A percentile compares a stretch with the other conserved stretches of the same genome.
These are phyloP conservation scores for Vitis hybrid DNA, from an alignment of 177 flowering plant species.

Conservation along the genomic window DNA sequence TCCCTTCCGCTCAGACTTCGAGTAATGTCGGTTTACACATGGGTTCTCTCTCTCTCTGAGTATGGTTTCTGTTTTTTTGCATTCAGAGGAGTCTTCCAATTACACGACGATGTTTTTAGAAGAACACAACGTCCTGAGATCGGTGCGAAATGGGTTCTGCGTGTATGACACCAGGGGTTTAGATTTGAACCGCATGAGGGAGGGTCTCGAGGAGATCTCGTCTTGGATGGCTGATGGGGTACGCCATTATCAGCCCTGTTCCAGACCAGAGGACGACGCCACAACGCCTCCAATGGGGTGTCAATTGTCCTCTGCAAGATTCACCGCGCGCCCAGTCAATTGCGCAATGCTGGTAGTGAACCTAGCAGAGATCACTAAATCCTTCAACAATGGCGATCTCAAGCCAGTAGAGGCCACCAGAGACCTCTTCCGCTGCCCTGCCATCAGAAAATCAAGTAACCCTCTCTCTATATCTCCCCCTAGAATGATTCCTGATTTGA, in stretches of 20 bases:
- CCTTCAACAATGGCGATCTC: not conserved
- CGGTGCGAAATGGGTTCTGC: constrained; percentile 6
- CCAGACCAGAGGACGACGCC: not conserved
- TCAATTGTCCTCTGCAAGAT: not conserved
- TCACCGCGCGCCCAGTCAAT: not conserved
- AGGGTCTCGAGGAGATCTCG: constrained; percentile 1
- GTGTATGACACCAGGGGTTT: not conserved
- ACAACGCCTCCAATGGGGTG: not conserved
- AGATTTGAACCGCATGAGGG: not conserved
- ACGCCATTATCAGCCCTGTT: constrained; percentile 3
- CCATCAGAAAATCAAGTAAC: constrained; percentile 7
- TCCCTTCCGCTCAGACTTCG: constrained; percentile 73
- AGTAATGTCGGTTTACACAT: constrained; percentile 16
- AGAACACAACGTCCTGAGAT: constrained; percentile 7
- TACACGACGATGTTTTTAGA: constrained; percentile 7
- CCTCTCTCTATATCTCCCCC: not conserved
- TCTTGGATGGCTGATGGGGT: constrained; percentile 6
- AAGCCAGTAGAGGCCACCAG: not conserved
- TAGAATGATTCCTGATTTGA: too few relatives aligned
- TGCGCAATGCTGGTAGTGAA: not conserved
- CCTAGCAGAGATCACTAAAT: not conserved
- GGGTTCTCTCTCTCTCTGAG: not conserved
- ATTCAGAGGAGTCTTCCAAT: not conserved
- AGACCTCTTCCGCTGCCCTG: not conserved
- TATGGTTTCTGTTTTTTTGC: not conserved